Evolutionary conservation across 2,329 filamentous ascomycete species (phyloP).

Genomic region (Aspergillus aculeatinus): DNA sequence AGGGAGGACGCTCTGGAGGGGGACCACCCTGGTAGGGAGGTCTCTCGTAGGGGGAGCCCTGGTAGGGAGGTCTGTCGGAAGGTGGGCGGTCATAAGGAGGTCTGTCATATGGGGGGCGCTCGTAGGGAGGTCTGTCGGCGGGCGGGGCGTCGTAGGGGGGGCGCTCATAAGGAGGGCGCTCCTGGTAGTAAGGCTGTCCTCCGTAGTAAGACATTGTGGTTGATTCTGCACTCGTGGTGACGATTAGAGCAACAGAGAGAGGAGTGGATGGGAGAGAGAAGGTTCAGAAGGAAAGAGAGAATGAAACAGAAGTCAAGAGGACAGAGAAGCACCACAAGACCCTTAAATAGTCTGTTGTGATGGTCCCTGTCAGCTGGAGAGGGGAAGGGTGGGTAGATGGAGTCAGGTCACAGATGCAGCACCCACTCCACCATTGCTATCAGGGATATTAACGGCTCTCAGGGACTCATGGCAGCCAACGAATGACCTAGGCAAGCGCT

Average conservation of each 20-base stretch:
- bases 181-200: slow-evolving; percentile 14
- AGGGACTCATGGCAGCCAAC: neutral
- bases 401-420: slow-evolving; percentile 6
- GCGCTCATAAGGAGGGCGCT: slow-evolving; percentile 12
- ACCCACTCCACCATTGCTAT: neutral
- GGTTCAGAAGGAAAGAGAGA: slow-evolving; percentile 5
- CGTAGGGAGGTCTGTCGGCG: slow-evolving; percentile 10
- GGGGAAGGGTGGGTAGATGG: neutral
- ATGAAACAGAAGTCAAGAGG: neutral
- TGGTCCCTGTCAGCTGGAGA: slow-evolving; percentile 8
- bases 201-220: slow-evolving; percentile 20
- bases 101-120: slow-evolving; percentile 13
- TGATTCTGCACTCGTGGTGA: neutral
- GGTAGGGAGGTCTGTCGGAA: slow-evolving; percentile 14
- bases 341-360: neutral
- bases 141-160: slow-evolving; percentile 8
- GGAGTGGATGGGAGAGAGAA: neutral
- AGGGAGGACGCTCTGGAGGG: slow-evolving; percentile 14
- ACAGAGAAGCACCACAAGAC: neutral
- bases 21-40: slow-evolving; percentile 16
- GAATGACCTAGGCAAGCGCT: slow-evolving; percentile 8
- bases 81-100: slow-evolving; percentile 13
- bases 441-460: slow-evolving; percentile 1
- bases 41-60: slow-evolving; percentile 24
- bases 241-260: neutral